Conservation (phyloP, 192 early-diverging fungal species). For the Entomortierella chlamydospora region DNA sequence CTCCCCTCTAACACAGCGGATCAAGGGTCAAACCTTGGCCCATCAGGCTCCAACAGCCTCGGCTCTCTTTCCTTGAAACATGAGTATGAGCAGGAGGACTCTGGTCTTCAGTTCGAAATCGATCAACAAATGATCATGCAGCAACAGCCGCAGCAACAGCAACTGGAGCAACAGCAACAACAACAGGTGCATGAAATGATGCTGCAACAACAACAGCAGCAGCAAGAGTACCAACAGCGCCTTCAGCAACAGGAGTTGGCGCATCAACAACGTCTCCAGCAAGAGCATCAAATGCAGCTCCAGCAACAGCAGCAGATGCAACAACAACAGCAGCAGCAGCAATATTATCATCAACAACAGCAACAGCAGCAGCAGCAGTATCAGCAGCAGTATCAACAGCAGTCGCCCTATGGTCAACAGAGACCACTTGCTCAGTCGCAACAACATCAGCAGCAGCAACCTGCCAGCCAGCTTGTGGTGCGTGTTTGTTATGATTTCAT, state of each 20-base stretch:
- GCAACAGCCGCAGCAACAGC: slow-evolving; percentile 41
- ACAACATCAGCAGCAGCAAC: slow-evolving; percentile 12
- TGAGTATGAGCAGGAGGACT: slow-evolving; percentile 42
- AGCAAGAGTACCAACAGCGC: slow-evolving; percentile 45
- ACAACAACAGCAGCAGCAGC: slow-evolving; percentile 43
- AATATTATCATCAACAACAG: slow-evolving; percentile 10
- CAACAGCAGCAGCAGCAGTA: slow-evolving; percentile 33
- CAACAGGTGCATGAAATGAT: slow-evolving; percentile 14
- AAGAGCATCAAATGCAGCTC: slow-evolving; percentile 57
- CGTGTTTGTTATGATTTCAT: not conserved
- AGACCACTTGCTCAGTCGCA: not conserved
- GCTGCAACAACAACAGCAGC: slow-evolving; percentile 45
- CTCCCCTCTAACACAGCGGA: slow-evolving; percentile 36
- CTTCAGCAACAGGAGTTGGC: slow-evolving; percentile 63
- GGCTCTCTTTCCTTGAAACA: slow-evolving; percentile 54
- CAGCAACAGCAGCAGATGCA: slow-evolving; percentile 57
- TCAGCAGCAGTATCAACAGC: slow-evolving; percentile 54
- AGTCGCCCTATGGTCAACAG: slow-evolving; percentile 25
- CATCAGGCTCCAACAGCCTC: slow-evolving; percentile 59
- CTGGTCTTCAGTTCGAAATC: slow-evolving; percentile 46
- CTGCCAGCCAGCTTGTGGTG: slow-evolving; percentile 40
- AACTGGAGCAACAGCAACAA: slow-evolving; percentile 30
- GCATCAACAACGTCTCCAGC: slow-evolving; percentile 50
- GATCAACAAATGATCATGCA: slow-evolving; percentile 61
- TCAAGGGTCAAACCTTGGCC: slow-evolving; percentile 56